Evolutionary conservation across 2,329 filamentous ascomycete genomes (phyloP).

Genomic region (Aspergillus fischeri): DNA sequence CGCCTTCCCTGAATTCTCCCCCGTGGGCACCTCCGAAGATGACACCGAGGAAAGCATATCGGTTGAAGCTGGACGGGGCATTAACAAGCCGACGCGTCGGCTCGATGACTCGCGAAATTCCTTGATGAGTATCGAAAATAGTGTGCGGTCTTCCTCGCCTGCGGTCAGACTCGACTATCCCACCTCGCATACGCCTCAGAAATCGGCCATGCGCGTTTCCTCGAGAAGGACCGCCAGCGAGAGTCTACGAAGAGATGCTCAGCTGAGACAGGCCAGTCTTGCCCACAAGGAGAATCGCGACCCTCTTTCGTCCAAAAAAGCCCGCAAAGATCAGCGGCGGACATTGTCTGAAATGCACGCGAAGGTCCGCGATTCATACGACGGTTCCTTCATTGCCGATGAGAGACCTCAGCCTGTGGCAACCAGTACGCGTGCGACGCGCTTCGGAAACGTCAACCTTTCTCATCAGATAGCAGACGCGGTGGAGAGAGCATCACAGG

Average conservation of each 20-base stretch:
- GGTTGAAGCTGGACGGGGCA: slow-evolving; percentile 55
- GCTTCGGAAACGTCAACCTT: slow-evolving; percentile 49
- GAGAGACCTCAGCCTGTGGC: slow-evolving; percentile 45
- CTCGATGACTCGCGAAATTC: slow-evolving; percentile 50
- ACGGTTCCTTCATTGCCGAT: slow-evolving; percentile 49
- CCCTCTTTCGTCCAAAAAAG: slow-evolving; percentile 34
- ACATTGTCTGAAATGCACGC: slow-evolving; percentile 55
- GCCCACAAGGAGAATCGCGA: slow-evolving; percentile 40
- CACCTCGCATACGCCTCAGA: slow-evolving; percentile 32
- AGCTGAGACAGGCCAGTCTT: slow-evolving; percentile 37
- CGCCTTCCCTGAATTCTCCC: slow-evolving; percentile 48
- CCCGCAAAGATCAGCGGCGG: slow-evolving; percentile 39
- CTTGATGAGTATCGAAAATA: slow-evolving; percentile 47
- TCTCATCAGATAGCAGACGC: slow-evolving; percentile 39
- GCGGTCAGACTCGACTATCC: slow-evolving; percentile 37
- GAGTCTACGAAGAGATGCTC: slow-evolving; percentile 39
- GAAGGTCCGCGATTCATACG: slow-evolving; percentile 49
- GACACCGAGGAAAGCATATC: slow-evolving; percentile 47
- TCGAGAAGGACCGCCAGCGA: slow-evolving; percentile 31
- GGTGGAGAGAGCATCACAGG: slow-evolving; percentile 35
- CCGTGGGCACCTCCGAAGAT: slow-evolving; percentile 39
- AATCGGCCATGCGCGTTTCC: slow-evolving; percentile 26
- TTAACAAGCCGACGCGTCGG: slow-evolving; percentile 33
- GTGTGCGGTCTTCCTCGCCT: slow-evolving; percentile 38
- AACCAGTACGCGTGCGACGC: slow-evolving; percentile 49